phyloP scores from a whole-genome alignment of 1,284 basidiomycete species.

The Kwoniella shivajii region DNA sequence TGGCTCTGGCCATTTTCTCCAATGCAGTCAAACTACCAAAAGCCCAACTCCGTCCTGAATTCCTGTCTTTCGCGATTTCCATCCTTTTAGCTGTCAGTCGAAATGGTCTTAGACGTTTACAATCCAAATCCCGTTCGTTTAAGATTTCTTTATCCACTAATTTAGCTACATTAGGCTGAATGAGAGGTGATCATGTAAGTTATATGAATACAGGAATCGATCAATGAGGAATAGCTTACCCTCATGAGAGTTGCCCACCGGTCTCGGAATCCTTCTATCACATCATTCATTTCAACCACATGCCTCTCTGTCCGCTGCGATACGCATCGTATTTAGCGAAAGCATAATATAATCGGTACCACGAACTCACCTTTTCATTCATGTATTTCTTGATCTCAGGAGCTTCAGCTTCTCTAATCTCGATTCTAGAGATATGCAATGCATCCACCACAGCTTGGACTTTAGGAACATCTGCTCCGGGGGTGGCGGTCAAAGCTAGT shows the following conservation, averaged over 20 bases:
- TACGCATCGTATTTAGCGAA: background rate
- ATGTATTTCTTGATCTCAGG: conserved; percentile 85
- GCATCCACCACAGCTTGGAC: conserved; percentile 92
- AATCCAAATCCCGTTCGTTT: conserved; percentile 44
- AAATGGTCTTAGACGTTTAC: conserved; percentile 44
- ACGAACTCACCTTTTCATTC: conserved; percentile 73
- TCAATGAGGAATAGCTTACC: conserved; percentile 56
- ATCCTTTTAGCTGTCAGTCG: conserved; percentile 41
- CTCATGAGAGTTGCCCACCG: conserved; percentile 66
- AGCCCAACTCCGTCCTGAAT: conserved; percentile 31
- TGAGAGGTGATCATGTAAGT: background rate
- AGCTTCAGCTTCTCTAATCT: conserved; percentile 90
- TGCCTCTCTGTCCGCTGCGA: conserved; percentile 58
- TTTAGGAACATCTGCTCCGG: conserved; percentile 79
- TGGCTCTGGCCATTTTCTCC: conserved; percentile 67
- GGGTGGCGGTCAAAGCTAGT: conserved; percentile 92
- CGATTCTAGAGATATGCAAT: conserved; percentile 94
- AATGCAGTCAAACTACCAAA: conserved; percentile 31
- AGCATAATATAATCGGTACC: background rate
- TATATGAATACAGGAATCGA: background rate
- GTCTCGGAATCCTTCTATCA: conserved; percentile 45
- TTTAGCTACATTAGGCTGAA: conserved; percentile 45
- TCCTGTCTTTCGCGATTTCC: conserved; percentile 36
- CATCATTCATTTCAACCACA: conserved; percentile 66
- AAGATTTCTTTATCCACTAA: conserved; percentile 46